Base-by-base conservation (phyloP, 2,329 filamentous ascomycete species). In the Diatrype stigma region DNA sequence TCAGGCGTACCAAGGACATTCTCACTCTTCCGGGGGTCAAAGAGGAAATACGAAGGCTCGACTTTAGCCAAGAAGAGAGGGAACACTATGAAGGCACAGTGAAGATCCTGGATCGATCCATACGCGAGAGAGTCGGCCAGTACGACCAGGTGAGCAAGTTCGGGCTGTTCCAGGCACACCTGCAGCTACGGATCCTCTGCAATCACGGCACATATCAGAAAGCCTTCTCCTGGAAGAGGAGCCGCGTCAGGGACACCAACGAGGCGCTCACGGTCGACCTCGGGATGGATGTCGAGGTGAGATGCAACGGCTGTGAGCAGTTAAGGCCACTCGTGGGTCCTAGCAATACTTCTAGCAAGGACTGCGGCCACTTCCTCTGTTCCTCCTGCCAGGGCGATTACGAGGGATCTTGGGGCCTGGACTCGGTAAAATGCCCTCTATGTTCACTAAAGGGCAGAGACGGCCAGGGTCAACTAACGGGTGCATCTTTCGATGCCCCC, bases 201-300 rank as follows among this genome's bases (percentile, higher is more conserved):
- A 78, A 79, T 49, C 75, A 78, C 52, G 76, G 75, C 1, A 79
- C 76, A 0, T 74, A 67, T 55, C 75, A 77, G 52, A 68, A 73
- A 34, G 63, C 58, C 0, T 73, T 75, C 42, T 73, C 71, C 1
- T 77, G 74, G 74, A 61, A 61, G 40, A 65, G 63, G 23, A 63
- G 64, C 3, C 66, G 65, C 37, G 35, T 66, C 10, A 46, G 63
- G 53, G 42, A 42, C 6, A 12, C 34, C 8, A 66, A 75, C n/a
- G 69, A 70, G 37, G 57, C 60, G 48, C 63, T 69, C 42, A 63
- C 61, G 6, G 34, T 58, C 11, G 46, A 60, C 56, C 11, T 21
- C 61, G 10, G 65, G 61, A 4, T 50, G 46, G 10, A 56, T 3
- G 6, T 37, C 16, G 62, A 69, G 23, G 52, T 58, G 16, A 57